Percentiles rank a stretch among this genome's conserved stretches.
Conservation (phyloP, 1,284 basidiomycete species). For the Peniophora sp. region DNA sequence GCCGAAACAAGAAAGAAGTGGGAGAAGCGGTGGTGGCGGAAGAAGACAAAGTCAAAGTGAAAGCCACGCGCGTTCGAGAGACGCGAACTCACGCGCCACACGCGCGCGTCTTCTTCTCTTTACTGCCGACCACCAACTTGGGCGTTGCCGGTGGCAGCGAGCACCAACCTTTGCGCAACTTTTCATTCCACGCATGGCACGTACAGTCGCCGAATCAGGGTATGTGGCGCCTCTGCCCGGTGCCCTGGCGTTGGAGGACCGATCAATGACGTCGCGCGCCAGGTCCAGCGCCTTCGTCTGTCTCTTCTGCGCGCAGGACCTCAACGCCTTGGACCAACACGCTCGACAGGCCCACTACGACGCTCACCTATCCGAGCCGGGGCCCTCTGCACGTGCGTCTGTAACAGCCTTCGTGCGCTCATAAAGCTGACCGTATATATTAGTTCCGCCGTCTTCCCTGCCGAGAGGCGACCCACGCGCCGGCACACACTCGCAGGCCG, state of each 20-base stretch:
- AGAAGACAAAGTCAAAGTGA: too few species aligned
- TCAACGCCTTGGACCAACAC: background rate
- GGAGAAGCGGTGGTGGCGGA: background rate
- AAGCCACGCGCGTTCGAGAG: background rate
- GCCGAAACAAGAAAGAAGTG: background rate
- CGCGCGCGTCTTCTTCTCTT: background rate
- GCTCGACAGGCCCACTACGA: background rate
- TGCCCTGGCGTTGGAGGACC: background rate
- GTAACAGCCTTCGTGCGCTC: background rate
- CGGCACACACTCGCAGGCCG: background rate
- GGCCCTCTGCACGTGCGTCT: background rate
- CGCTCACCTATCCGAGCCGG: background rate
- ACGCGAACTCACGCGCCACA: background rate
- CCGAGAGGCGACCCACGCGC: background rate
- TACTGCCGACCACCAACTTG: background rate
- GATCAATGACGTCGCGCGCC: background rate
- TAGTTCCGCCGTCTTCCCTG: background rate
- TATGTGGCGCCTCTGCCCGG: background rate
- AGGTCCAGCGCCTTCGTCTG: background rate
- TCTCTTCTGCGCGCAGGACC: background rate
- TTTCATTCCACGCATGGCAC: background rate
- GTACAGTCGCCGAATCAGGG: background rate
- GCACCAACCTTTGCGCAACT: background rate
- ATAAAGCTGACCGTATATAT: background rate
- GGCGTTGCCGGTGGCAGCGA: background rate